A percentile compares a stretch with the other conserved stretches of the same genome.
phyloP scores from a whole-genome alignment of 148 eudicot genomes.

The Agrostemma githago region DNA sequence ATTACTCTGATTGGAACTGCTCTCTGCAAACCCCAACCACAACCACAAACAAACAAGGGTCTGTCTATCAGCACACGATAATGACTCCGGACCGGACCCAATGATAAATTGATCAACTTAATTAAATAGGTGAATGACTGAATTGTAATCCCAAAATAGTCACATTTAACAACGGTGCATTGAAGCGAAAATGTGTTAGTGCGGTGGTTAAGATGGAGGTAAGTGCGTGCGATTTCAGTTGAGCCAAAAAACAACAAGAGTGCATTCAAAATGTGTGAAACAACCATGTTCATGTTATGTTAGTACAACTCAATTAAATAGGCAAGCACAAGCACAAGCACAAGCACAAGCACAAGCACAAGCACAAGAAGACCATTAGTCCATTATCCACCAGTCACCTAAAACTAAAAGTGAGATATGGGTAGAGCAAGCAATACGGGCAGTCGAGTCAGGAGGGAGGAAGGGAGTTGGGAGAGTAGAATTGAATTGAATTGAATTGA shows the following conservation, averaged over 20 bases:
- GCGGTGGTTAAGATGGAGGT: too few species aligned
- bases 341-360: not conserved
- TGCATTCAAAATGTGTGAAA: too few species aligned
- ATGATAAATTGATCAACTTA: not conserved
- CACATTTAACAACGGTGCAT: not conserved
- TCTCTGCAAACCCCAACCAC: constrained; percentile 35
- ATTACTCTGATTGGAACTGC: constrained; percentile 55
- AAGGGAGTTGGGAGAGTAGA: not conserved
- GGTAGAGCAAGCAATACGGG: not conserved
- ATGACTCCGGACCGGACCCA: not conserved
- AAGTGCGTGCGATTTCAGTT: too few species aligned
- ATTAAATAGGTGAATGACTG: not conserved
- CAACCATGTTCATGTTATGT: not conserved
- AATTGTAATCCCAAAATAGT: not conserved
- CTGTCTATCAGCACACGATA: not conserved
- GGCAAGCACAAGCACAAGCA: not conserved
- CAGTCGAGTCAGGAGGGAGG: not conserved
- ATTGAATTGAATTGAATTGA: not conserved
- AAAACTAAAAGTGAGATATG: not conserved
- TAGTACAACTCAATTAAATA: not conserved
- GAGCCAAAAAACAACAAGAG: too few species aligned
- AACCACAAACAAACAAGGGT: not conserved
- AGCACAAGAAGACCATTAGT: too few species aligned
- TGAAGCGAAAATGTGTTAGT: too few species aligned
- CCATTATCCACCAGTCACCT: too few species aligned